Base-by-base conservation (phyloP, 1,284 basidiomycete species). In the Papiliotrema flavescens region DNA sequence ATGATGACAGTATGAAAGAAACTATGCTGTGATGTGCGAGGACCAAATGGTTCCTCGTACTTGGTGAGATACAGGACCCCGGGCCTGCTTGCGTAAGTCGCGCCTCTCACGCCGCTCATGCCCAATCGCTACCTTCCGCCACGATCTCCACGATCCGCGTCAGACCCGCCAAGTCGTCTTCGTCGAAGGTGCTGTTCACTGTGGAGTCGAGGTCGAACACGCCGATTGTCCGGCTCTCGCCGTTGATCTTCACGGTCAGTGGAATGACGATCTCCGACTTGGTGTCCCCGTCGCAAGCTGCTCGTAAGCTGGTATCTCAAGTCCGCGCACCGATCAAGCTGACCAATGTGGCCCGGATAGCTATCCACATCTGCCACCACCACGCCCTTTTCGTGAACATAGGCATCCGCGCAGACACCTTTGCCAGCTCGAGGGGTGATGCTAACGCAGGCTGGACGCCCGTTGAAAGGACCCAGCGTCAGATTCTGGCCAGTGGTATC, bases 201-300 rank as follows among this genome's bases (percentile, higher is more conserved):
- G 90, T 82, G 63, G 88, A 91, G 71, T 93, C 91, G 44, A 94
- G 77, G 77, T 94, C 90, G 44, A 94, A 76, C 13, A 93, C 89
- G 11, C 90, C 90, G 37, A 92, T 71, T 2, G 79, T 77, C 63
- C 19, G 74, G 74, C 64, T 66, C 24, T n/a, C 32, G 17, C 50
- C 54, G 39, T 49, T 67, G 55, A 32, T 62, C 6, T 45, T 53
- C 20, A 61, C 37, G n/a, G 69, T 39, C 55, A 95, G 79, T 3
- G 91, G 90, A 55, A 86, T 79, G 9, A 93, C 90, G 50, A 94
- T 84, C 71, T 94, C 91, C 64, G 89, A 90, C 65, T 86, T 86
- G 2, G 90, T 92, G 53, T 85, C 83, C 17, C 85, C 87, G 65
- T 93, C 90, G 67, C 91, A 94, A 3, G 89, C 89, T 73, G 8